Evolutionary conservation across 179 eudicot genomes (phyloP).

Genomic region (Gypsophila paniculata): DNA sequence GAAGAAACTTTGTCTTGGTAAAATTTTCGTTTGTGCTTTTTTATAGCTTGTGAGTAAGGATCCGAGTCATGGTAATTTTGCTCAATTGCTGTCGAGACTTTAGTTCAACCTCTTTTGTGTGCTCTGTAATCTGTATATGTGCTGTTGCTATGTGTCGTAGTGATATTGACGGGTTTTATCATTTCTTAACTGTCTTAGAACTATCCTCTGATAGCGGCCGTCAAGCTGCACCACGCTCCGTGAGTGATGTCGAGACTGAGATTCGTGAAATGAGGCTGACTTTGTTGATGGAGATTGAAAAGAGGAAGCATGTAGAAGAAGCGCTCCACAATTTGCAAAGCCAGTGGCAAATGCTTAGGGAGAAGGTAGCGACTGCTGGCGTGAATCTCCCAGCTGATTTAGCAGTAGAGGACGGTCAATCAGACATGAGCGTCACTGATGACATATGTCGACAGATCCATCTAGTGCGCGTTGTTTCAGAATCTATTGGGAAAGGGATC

Average conservation of each 20-base stretch:
- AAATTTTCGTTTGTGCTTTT: neutral
- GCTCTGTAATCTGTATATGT: neutral
- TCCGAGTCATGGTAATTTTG: neutral
- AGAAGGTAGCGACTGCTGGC: slow-evolving; percentile 58
- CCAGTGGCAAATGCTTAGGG: slow-evolving; percentile 57
- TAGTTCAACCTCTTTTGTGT: neutral
- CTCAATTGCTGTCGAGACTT: neutral
- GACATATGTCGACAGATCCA: slow-evolving; percentile 62
- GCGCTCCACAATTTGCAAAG: slow-evolving; percentile 43
- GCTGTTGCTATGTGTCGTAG: neutral
- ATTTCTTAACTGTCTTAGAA: slow-evolving; percentile 39
- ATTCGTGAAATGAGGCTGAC: slow-evolving; percentile 70
- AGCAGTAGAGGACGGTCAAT: slow-evolving; percentile 38
- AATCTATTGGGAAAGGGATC: slow-evolving; percentile 64
- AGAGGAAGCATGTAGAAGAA: slow-evolving; percentile 83
- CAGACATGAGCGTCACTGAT: slow-evolving; percentile 37
- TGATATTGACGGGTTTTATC: slow-evolving; percentile 11
- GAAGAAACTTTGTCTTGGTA: neutral
- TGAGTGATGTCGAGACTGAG: slow-evolving; percentile 58
- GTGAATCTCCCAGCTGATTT: slow-evolving; percentile 57
- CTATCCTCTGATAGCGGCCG: slow-evolving; percentile 69
- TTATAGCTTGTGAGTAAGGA: neutral
- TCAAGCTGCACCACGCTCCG: slow-evolving; percentile 34
- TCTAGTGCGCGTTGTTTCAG: slow-evolving; percentile 63
- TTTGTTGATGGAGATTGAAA: slow-evolving; percentile 80